These are phyloP conservation scores for Gyromitra esculenta DNA, from an alignment of 2,329 filamentous ascomycete genomes.

Conservation along the genomic window DNA sequence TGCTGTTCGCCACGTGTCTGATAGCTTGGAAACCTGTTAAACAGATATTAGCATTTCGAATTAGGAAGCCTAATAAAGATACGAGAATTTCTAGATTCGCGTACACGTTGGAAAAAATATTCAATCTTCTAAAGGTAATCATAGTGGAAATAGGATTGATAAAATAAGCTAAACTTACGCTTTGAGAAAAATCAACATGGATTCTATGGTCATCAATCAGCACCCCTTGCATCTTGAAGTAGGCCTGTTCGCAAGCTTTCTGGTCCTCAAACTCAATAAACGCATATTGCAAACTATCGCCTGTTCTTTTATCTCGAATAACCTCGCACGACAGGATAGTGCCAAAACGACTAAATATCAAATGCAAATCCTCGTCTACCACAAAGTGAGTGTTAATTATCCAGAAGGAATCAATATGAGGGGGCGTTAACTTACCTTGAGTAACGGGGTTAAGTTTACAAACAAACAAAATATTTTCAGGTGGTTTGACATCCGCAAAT, in stretches of 20 bases:
- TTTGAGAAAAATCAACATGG: conserved; percentile 98
- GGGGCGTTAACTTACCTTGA: conserved; percentile 64
- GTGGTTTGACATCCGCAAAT: conserved; percentile 96
- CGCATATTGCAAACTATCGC: conserved; percentile 94
- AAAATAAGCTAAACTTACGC: conserved; percentile 67
- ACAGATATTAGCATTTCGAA: conserved; percentile 32
- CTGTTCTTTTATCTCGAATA: conserved; percentile 90
- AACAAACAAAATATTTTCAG: conserved; percentile 96
- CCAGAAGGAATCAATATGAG: conserved; percentile 12
- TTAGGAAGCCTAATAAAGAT: conserved; percentile 6
- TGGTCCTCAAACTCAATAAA: conserved; percentile 98
- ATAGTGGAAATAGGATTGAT: conserved; percentile 5
- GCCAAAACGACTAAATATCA: conserved; percentile 97
- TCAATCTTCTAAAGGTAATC: not conserved
- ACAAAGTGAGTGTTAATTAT: conserved; percentile 41
- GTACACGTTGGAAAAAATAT: conserved; percentile 6
- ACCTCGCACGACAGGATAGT: conserved; percentile 96
- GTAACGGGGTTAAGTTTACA: conserved; percentile 99
- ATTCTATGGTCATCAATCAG: conserved; percentile 97
- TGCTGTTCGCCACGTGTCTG: conserved; percentile 85
- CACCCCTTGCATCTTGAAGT: conserved; percentile 98
- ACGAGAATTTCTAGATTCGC: conserved; percentile 18
- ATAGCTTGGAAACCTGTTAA: conserved; percentile 74
- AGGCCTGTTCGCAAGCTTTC: conserved; percentile 90
- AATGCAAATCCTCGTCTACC: conserved; percentile 84